Evolutionary conservation across 805 yeast species (phyloP).

Genomic region (Hyphopichia homilentoma): DNA sequence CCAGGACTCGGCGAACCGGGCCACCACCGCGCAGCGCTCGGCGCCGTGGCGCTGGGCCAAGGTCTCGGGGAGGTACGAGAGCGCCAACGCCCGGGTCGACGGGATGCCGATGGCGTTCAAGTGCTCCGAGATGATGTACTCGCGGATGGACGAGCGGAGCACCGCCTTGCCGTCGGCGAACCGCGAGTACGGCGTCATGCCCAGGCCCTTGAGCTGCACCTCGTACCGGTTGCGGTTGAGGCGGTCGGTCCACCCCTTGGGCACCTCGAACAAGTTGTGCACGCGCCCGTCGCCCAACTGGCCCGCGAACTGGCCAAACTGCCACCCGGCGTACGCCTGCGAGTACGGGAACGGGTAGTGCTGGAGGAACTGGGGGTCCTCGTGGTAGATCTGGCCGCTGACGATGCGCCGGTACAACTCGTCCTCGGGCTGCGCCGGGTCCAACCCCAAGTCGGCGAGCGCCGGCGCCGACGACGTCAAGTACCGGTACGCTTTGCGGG

Average conservation of each 20-base stretch:
- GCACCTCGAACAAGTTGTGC: conserved; percentile 70
- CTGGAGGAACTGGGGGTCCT: conserved; percentile 1
- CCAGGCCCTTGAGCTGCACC: conserved; percentile 88
- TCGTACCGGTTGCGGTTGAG: conserved; percentile 47
- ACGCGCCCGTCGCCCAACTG: conserved; percentile 97
- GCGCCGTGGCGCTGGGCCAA: conserved; percentile 67
- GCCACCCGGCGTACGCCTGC: conserved; percentile 93
- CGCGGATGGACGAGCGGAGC: conserved; percentile 80
- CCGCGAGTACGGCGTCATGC: conserved; percentile 85
- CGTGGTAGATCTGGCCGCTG: conserved; percentile 50
- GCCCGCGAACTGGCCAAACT: conserved; percentile 95
- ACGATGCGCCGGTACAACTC: conserved; percentile 51
- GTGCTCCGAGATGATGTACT: conserved; percentile 80
- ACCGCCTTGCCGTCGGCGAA: conserved; percentile 98
- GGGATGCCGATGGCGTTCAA: conserved; percentile 81
- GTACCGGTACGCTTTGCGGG: conserved; percentile 48
- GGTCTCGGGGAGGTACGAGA: conserved; percentile 70
- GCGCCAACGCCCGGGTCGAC: conserved; percentile 75
- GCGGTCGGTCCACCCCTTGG: conserved; percentile 25
- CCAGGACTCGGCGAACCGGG: conserved; percentile 85
- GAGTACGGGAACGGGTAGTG: conserved; percentile 70
- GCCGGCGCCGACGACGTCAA: conserved; percentile 61
- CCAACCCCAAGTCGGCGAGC: conserved; percentile 57
- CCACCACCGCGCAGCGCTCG: conserved; percentile 81
- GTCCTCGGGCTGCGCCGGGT: conserved; percentile 32